Evolutionary conservation across 1,139 yeast species (phyloP).

Genomic region (Blastobotrys capitulatus): DNA sequence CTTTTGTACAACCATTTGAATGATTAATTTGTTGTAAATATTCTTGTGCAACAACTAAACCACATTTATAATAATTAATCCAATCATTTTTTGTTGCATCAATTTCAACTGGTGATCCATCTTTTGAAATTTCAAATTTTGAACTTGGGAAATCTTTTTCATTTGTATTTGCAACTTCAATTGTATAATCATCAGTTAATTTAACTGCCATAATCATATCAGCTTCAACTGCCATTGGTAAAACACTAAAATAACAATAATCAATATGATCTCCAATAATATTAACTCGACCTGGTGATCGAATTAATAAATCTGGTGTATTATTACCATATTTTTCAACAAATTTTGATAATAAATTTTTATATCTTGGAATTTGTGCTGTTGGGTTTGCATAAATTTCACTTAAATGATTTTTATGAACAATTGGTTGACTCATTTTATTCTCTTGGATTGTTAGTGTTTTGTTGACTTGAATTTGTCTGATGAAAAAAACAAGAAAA

Average conservation of each 20-base stretch:
- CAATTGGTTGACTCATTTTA: conserved; percentile 6
- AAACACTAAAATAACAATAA: conserved; percentile 59
- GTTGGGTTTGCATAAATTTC: conserved; percentile 21
- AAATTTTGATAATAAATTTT: conserved; percentile 20
- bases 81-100: conserved; percentile 50
- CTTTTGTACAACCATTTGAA: conserved; percentile 24
- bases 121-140: conserved; percentile 40
- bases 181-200: conserved; percentile 29
- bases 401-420: conserved; percentile 14
- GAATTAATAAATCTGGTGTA: conserved; percentile 43
- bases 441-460: not conserved
- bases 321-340: conserved; percentile 21
- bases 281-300: conserved; percentile 74
- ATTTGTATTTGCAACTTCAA: conserved; percentile 44
- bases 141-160: conserved; percentile 36
- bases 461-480: too few species aligned
- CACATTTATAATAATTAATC: conserved; percentile 68
- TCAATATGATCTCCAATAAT: conserved; percentile 74
- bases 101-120: conserved; percentile 42
- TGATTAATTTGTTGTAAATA: conserved; percentile 36
- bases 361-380: conserved; percentile 23
- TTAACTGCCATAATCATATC: conserved; percentile 57
- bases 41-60: conserved; percentile 55
- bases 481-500: not conserved
- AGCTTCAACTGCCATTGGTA: conserved; percentile 71